Percentiles rank a stretch among this genome's conserved stretches.
These are phyloP conservation scores for Aristolochia californica DNA, from an alignment of 164 flowering plant species.

Conservation along the genomic window DNA sequence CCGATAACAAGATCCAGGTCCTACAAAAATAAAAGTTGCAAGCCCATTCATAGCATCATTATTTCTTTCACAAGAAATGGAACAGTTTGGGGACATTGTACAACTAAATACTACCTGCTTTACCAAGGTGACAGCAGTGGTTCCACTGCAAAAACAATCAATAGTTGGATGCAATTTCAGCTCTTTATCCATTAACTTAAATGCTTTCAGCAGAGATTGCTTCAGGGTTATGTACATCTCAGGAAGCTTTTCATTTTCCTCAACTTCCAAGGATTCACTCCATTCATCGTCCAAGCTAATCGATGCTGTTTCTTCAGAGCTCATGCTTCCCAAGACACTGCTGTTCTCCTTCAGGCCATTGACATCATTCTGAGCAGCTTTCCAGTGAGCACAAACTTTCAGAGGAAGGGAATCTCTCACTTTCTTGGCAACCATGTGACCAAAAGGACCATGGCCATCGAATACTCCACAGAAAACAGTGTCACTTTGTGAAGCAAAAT, in stretches of 20 bases:
- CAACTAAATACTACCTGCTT: conserved; percentile 39
- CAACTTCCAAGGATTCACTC: conserved; percentile 30
- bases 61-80: background rate
- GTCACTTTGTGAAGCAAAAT: conserved; percentile 50
- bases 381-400: conserved; percentile 48
- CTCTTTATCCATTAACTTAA: conserved; percentile 71
- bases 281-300: conserved; percentile 42
- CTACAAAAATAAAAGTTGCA: conserved; percentile 16
- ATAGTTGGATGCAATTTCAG: conserved; percentile 53
- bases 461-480: conserved; percentile 74
- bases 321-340: conserved; percentile 23
- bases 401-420: conserved; percentile 76
- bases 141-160: conserved; percentile 78
- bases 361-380: conserved; percentile 14
- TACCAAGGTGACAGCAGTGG: conserved; percentile 63
- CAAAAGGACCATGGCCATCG: conserved; percentile 89
- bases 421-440: conserved; percentile 77
- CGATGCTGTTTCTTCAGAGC: conserved; percentile 40
- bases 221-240: conserved; percentile 43
- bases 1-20: conserved; percentile 50
- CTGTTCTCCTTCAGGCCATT: conserved; percentile 14
- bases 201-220: conserved; percentile 50
- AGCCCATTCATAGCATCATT: no score
- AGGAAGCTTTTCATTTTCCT: conserved; percentile 39
- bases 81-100: background rate